Evolutionary conservation across 2,329 filamentous ascomycete species (phyloP).

Genomic region (Colletotrichum gigasporum): DNA sequence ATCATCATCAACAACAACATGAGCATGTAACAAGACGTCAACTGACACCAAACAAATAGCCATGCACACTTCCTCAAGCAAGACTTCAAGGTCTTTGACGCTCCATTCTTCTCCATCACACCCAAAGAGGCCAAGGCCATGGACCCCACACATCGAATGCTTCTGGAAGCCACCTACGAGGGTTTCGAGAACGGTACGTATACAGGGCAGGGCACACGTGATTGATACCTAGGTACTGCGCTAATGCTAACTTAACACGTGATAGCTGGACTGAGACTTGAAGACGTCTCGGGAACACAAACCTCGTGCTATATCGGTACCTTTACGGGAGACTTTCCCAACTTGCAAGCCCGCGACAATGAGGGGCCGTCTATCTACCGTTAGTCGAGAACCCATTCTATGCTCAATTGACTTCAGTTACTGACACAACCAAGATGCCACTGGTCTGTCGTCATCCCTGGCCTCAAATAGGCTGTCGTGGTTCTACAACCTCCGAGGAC

Average conservation of each 20-base stretch:
- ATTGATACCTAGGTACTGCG: too few relatives aligned
- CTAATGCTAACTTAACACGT: background rate
- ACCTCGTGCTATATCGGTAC: constrained; percentile 46
- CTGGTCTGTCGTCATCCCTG: constrained; percentile 52
- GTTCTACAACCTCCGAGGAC: constrained; percentile 41
- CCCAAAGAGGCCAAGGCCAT: constrained; percentile 40
- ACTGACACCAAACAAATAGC: background rate
- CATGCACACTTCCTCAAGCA: constrained; percentile 43
- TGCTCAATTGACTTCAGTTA: constrained; percentile 46
- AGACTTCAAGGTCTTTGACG: constrained; percentile 40
- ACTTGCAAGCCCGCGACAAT: constrained; percentile 37
- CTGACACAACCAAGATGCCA: constrained; percentile 56
- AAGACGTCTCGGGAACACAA: constrained; percentile 41
- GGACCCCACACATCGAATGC: constrained; percentile 48
- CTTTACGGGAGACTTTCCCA: constrained; percentile 44
- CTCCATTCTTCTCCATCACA: constrained; percentile 39
- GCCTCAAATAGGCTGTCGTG: constrained; percentile 35
- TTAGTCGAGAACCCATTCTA: constrained; percentile 37
- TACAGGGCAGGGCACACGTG: too few relatives aligned
- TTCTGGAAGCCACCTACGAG: constrained; percentile 48
- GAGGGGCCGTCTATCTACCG: constrained; percentile 33
- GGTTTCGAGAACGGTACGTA: constrained; percentile 53
- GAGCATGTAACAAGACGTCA: too few relatives aligned
- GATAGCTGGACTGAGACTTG: constrained; percentile 45
- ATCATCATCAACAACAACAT: too few relatives aligned